Base-by-base conservation (phyloP, 106 monocot genomes). In the Triglochin maritima region DNA sequence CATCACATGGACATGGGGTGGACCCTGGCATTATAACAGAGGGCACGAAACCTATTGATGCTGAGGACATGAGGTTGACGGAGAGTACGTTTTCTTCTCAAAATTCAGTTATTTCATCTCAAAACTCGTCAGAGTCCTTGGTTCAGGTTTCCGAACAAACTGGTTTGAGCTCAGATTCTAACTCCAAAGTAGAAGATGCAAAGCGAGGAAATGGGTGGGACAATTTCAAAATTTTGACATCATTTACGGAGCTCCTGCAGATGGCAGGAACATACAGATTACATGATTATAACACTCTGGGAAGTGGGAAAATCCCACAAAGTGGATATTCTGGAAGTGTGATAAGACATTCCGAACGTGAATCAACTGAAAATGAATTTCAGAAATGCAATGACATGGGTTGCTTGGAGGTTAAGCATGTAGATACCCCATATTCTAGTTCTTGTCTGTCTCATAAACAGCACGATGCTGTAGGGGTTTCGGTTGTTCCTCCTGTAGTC, bases 211-310 rank as follows among this genome's bases (percentile, higher is more conserved):
- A 57, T 44, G 49, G 29, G 43, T 61, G 45, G 49, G 73, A 64
- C 43, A 54, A 14, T 44, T 69, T 69, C 14, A 69, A 68, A 12
- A 64, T 52, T 63, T 72, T 53, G 3, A 64, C 73, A 56, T 80
- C 85, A 72, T 91, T 83, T 57, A 84, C 67, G 15, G 65, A 86
- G 54, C 78, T 91, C 57, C 70, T 91, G 60, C 71, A 76, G 53
- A 79, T 91, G 68, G 78, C 77, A 69, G 77, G 62, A 54, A 63
- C 44, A 14, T 59, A 17, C 13, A 67, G 12, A 11, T 66, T 77
- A 12, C 43, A 64, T 17, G 57, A 66, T 17, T 10, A 57, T 4
- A 46, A 43, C 16, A 15, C 46, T 4, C 45, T 58, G 8, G 48
- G 5, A 57, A 48, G 44, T 2, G 43, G 54, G 47, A 64, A 44